A percentile compares a stretch with the other conserved stretches of the same genome.
Conservation (phyloP, 805 yeast genomes). For the Zygoascus ofunaensis region DNA sequence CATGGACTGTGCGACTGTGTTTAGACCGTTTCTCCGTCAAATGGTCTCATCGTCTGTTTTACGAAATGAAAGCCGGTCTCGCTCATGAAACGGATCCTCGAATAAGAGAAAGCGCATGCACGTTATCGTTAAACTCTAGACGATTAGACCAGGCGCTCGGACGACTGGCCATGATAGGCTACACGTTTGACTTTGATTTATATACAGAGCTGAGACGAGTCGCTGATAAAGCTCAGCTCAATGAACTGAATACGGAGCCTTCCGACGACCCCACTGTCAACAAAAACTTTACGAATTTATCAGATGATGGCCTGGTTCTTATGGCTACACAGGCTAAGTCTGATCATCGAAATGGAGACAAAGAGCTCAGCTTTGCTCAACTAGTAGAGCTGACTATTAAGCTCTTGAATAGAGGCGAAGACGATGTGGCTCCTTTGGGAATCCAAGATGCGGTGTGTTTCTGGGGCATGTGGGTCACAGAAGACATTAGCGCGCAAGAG, state of each 20-base stretch:
- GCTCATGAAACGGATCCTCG: constrained; percentile 6
- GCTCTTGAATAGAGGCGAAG: constrained; percentile 14
- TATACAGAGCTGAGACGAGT: constrained; percentile 24
- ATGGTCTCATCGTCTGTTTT: constrained; percentile 27
- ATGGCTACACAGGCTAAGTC: constrained; percentile 27
- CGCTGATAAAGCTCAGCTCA: constrained; percentile 32
- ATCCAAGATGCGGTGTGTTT: constrained; percentile 28
- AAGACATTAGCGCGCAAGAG: constrained; percentile 17
- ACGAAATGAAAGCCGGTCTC: constrained; percentile 25
- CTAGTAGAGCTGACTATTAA: constrained; percentile 16
- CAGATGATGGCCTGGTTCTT: constrained; percentile 26
- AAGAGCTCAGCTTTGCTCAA: constrained; percentile 14
- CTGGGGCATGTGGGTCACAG: constrained; percentile 27
- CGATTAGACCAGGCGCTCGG: constrained; percentile 29
- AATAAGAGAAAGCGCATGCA: background rate
- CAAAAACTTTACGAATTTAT: constrained; percentile 17
- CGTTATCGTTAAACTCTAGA: constrained; percentile 12
- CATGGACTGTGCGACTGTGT: constrained; percentile 41
- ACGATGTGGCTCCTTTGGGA: constrained; percentile 24
- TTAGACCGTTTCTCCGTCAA: constrained; percentile 24
- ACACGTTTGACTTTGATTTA: constrained; percentile 59
- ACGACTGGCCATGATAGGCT: constrained; percentile 42
- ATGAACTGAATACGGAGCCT: background rate
- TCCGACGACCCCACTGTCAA: constrained; percentile 2
- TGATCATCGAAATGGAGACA: constrained; percentile 15